Percentiles rank a stretch among this genome's conserved stretches.
Conservation (phyloP, 1,284 basidiomycete species). For the Albatrellus sp. region DNA sequence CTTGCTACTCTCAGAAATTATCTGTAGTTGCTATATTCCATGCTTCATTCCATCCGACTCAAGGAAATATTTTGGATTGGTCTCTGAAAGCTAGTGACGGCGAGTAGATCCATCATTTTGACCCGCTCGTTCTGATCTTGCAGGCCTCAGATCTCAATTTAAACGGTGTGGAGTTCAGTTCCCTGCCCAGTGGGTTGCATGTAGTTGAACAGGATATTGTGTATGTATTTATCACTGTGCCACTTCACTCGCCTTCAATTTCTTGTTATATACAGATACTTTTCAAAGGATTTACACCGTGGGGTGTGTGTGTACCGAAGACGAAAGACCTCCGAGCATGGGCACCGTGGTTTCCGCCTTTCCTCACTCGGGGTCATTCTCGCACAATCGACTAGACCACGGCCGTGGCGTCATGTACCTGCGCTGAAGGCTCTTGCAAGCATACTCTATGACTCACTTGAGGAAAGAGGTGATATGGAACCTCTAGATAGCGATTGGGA, state of each 20-base stretch:
- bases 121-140: not conserved
- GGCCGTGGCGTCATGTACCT: slow-evolving; percentile 59
- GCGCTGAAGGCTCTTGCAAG: slow-evolving; percentile 48
- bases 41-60: slow-evolving; percentile 70
- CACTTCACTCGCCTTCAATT: not conserved
- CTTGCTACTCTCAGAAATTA: not conserved
- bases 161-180: slow-evolving; percentile 64
- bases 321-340: slow-evolving; percentile 50
- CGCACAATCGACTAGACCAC: slow-evolving; percentile 44
- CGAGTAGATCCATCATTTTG: slow-evolving; percentile 16
- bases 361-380: slow-evolving; percentile 68
- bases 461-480: slow-evolving; percentile 33
- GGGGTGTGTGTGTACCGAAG: slow-evolving; percentile 64
- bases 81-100: slow-evolving; percentile 53
- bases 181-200: slow-evolving; percentile 70
- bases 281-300: slow-evolving; percentile 52
- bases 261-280: slow-evolving; percentile 37
- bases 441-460: slow-evolving; percentile 39
- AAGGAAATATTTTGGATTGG: slow-evolving; percentile 70
- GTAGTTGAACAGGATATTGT: slow-evolving; percentile 65
- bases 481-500: slow-evolving; percentile 50
- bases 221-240: slow-evolving; percentile 27
- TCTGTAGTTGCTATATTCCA: slow-evolving; percentile 66
- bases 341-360: slow-evolving; percentile 66
- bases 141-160: slow-evolving; percentile 43